Conservation (phyloP, 805 yeast species). For the Ascoidea asiatica region DNA sequence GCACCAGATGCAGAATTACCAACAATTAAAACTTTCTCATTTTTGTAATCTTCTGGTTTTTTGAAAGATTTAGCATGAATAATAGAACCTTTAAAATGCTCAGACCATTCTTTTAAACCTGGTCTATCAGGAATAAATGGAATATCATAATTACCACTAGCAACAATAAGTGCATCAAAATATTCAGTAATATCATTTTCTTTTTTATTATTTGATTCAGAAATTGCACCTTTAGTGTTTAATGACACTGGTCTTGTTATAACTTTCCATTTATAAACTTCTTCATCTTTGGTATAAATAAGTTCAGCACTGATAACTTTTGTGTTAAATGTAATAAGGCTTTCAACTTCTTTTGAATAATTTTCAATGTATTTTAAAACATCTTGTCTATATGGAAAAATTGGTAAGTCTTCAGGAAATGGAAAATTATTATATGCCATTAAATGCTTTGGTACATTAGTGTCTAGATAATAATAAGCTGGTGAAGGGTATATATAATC, state of each 20-base stretch:
- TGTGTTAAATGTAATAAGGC: slow-evolving; percentile 29
- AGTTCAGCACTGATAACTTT: slow-evolving; percentile 28
- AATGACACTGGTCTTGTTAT: slow-evolving; percentile 19
- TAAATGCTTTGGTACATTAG: slow-evolving; percentile 49
- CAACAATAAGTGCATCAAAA: slow-evolving; percentile 50
- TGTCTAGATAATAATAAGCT: slow-evolving; percentile 52
- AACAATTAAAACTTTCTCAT: slow-evolving; percentile 37
- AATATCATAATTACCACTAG: slow-evolving; percentile 50
- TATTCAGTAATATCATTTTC: slow-evolving; percentile 22
- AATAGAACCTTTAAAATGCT: slow-evolving; percentile 30
- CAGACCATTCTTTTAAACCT: slow-evolving; percentile 38
- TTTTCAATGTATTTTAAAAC: slow-evolving; percentile 46
- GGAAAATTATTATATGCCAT: slow-evolving; percentile 53
- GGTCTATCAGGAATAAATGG: slow-evolving; percentile 45
- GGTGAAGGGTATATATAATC: slow-evolving; percentile 34
- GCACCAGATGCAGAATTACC: slow-evolving; percentile 73
- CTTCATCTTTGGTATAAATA: slow-evolving; percentile 4
- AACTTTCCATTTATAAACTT: slow-evolving; percentile 28
- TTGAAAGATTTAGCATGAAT: slow-evolving; percentile 47
- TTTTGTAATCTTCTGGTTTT: slow-evolving; percentile 25
- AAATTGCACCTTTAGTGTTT: slow-evolving; percentile 20
- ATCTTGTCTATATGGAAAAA: slow-evolving; percentile 47
- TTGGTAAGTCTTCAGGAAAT: slow-evolving; percentile 30
- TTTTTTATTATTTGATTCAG: slow-evolving; percentile 22
- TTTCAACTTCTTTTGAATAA: slow-evolving; percentile 34